Evolutionary conservation across 2,329 filamentous ascomycete genomes (phyloP).

Genomic region (Stachybotrys elegans): DNA sequence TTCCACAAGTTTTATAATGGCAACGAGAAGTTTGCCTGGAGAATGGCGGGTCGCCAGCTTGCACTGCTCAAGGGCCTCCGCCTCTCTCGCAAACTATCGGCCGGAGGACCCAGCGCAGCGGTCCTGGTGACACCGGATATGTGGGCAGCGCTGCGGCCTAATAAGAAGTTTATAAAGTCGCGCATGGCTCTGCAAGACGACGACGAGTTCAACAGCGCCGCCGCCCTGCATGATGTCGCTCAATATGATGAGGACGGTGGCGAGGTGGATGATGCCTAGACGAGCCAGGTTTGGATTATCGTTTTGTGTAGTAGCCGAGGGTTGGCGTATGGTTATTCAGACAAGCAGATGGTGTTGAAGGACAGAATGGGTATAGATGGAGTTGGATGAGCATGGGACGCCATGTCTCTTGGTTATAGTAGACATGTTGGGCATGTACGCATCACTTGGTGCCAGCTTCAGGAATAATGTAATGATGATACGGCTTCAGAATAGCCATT

Average conservation of each 20-base stretch:
- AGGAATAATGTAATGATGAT: too few relatives aligned
- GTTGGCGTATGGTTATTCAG: too few relatives aligned
- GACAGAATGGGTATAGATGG: too few relatives aligned
- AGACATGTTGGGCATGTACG: too few relatives aligned
- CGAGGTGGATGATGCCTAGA: too few relatives aligned
- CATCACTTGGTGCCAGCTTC: too few relatives aligned
- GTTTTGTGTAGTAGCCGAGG: too few relatives aligned
- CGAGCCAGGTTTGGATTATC: too few relatives aligned
- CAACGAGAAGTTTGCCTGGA: constrained; percentile 35
- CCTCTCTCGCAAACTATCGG: constrained; percentile 11
- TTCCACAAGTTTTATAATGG: constrained; percentile 33
- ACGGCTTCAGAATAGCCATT: too few relatives aligned
- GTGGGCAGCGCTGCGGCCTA: constrained; percentile 30
- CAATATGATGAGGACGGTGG: constrained; percentile 23
- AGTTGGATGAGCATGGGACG: too few relatives aligned
- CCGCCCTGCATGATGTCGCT: constrained; percentile 19
- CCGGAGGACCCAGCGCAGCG: constrained; percentile 12
- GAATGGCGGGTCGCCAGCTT: constrained; percentile 43
- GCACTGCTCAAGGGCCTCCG: constrained; percentile 37
- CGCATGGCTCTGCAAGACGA: background rate
- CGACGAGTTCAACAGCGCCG: constrained; percentile 16
- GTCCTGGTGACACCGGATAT: constrained; percentile 29
- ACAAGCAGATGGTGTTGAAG: too few relatives aligned
- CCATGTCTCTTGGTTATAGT: too few relatives aligned
- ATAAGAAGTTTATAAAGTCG: constrained; percentile 20